Conservation (phyloP, 345 rosid genomes). For the Sisymbrium altissimum region DNA sequence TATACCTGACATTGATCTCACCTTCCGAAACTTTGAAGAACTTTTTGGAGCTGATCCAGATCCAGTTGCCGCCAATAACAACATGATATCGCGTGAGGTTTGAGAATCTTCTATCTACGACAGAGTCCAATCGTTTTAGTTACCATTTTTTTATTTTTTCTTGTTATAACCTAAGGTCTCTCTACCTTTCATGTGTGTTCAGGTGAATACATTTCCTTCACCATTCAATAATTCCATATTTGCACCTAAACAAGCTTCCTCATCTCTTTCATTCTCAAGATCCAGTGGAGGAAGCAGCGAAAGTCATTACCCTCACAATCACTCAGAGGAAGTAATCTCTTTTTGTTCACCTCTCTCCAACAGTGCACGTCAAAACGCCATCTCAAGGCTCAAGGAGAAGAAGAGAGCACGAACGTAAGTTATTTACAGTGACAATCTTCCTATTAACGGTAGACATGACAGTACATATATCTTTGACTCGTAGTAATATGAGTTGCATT, state of each 20-base stretch:
- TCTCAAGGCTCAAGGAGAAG: slow-evolving; percentile 61
- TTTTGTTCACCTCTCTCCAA: slow-evolving; percentile 35
- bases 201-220: slow-evolving; percentile 26
- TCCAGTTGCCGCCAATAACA: slow-evolving; percentile 36
- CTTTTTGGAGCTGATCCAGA: slow-evolving; percentile 65
- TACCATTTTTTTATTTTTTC: not conserved
- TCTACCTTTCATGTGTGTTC: slow-evolving; percentile 7
- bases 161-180: not conserved
- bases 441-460: not conserved
- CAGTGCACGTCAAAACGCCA: slow-evolving; percentile 40
- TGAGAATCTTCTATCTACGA: not conserved
- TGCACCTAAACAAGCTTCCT: slow-evolving; percentile 35
- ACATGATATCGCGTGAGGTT: slow-evolving; percentile 29
- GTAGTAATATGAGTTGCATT: not conserved
- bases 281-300: slow-evolving; percentile 33
- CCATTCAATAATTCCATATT: slow-evolving; percentile 25
- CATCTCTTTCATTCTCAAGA: slow-evolving; percentile 45
- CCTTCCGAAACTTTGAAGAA: slow-evolving; percentile 74
- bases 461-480: not conserved
- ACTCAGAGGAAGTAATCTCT: slow-evolving; percentile 36
- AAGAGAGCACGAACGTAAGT: slow-evolving; percentile 59
- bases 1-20: slow-evolving; percentile 77
- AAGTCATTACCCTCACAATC: slow-evolving; percentile 34
- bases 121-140: not conserved
- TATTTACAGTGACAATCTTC: not conserved